phyloP scores from a whole-genome alignment of 495 filamentous ascomycete species.

The Aspergillus olivimuriae region DNA sequence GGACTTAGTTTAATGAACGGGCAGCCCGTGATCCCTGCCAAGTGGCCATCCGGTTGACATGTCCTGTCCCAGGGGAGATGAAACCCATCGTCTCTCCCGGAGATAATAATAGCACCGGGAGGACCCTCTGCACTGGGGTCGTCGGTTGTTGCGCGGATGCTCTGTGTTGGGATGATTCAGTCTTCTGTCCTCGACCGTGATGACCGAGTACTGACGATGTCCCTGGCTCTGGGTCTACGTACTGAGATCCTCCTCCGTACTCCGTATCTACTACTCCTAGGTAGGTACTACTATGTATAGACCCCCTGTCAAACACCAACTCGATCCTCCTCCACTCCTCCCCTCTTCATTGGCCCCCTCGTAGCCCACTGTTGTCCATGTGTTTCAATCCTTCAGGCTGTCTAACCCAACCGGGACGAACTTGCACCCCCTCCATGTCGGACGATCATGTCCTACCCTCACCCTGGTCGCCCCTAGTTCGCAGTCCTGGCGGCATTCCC shows the following conservation, averaged over 20 bases:
- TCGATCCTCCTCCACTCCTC: neutral
- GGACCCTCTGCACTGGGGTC: too few relatives aligned
- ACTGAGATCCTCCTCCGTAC: neutral
- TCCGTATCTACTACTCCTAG: too few relatives aligned
- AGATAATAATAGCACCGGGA: neutral
- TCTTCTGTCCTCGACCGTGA: too few relatives aligned
- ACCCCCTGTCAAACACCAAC: neutral
- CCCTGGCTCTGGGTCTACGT: neutral
- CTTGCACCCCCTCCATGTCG: slow-evolving; percentile 1
- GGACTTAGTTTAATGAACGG: slow-evolving; percentile 15
- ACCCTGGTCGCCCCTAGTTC: neutral
- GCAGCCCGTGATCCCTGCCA: slow-evolving; percentile 4
- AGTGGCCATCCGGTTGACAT: slow-evolving; percentile 4
- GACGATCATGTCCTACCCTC: slow-evolving; percentile 7
- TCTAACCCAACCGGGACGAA: slow-evolving; percentile 2
- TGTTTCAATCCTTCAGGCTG: slow-evolving; percentile 1
- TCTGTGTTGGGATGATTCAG: too few relatives aligned
- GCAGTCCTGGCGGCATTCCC: neutral
- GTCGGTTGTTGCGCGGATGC: too few relatives aligned
- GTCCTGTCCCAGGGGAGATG: neutral
- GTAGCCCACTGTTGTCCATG: neutral
- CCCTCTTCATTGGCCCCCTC: neutral
- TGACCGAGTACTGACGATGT: too few relatives aligned
- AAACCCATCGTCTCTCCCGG: neutral
- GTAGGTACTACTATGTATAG: neutral